Conservation (phyloP, 805 yeast species). For the Saccharomycopsis sp. region DNA sequence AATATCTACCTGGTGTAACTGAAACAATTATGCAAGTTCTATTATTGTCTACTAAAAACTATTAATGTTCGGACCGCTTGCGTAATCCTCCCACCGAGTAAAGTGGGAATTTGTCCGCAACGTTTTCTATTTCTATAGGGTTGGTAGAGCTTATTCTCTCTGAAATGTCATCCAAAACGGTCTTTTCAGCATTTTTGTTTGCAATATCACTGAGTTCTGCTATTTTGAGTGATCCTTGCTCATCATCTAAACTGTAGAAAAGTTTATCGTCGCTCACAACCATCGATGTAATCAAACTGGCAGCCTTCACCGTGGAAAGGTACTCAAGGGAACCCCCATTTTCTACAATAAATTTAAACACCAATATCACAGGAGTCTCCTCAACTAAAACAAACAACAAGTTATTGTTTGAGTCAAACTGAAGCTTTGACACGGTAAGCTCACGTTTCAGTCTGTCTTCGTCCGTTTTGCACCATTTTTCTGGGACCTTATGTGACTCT, state of each 20-base stretch:
- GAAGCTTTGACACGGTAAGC: constrained; percentile 42
- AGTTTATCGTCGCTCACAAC: constrained; percentile 25
- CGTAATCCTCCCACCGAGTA: constrained; percentile 47
- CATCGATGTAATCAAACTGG: constrained; percentile 24
- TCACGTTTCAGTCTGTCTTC: constrained; percentile 43
- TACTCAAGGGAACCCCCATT: constrained; percentile 24
- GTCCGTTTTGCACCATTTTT: constrained; percentile 46
- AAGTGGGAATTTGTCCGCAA: constrained; percentile 43
- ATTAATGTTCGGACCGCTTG: constrained; percentile 58
- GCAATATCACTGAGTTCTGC: constrained; percentile 21
- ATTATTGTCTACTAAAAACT: background rate
- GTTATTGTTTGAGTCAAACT: background rate
- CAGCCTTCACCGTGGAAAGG: constrained; percentile 25
- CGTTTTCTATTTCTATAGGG: constrained; percentile 31
- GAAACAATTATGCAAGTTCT: too few relatives aligned
- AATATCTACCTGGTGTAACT: too few relatives aligned
- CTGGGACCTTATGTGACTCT: constrained; percentile 52
- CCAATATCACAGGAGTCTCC: constrained; percentile 37
- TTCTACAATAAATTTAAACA: constrained; percentile 30
- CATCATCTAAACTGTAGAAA: constrained; percentile 25
- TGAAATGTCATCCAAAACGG: background rate
- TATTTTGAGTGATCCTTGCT: constrained; percentile 25
- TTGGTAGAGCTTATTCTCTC: constrained; percentile 25
- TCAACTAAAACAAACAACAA: constrained; percentile 41
- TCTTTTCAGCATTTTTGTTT: background rate